A percentile compares a stretch with the other conserved stretches of the same genome.
These are phyloP conservation scores for Bipolaris oryzae DNA, from an alignment of 2,329 filamentous ascomycete genomes.

Conservation along the genomic window DNA sequence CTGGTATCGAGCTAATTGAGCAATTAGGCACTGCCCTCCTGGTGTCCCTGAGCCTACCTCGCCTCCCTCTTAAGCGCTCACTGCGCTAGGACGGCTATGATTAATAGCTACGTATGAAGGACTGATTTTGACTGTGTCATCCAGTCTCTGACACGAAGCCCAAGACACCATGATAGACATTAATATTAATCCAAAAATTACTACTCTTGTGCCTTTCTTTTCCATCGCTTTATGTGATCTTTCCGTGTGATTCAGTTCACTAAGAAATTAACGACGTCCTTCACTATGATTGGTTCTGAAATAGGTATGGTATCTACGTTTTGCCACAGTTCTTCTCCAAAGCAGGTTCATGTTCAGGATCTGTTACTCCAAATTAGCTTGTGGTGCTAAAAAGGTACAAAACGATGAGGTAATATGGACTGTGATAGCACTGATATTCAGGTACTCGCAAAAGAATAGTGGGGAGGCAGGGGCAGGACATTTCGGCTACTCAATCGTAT, in stretches of 20 bases:
- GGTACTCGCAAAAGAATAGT: no score
- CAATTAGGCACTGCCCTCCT: conserved; percentile 29
- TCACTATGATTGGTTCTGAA: background rate
- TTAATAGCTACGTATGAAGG: conserved; percentile 1
- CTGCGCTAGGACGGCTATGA: background rate
- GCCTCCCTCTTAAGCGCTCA: conserved; percentile 23
- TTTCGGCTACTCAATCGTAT: no score
- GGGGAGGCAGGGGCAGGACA: no score
- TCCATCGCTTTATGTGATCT: background rate
- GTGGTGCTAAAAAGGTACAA: no score
- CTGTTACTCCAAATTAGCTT: no score
- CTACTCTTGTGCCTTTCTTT: background rate
- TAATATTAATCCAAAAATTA: conserved; percentile 17
- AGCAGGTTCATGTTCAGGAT: no score
- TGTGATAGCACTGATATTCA: no score
- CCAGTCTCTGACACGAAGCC: background rate
- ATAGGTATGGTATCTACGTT: no score
- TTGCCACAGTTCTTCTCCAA: no score
- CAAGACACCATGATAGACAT: conserved; percentile 10
- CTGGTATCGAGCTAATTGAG: background rate
- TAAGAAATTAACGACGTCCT: background rate
- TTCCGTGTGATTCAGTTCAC: no score
- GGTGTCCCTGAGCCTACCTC: conserved; percentile 32
- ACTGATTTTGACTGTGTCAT: background rate
- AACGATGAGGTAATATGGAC: no score